Conservation (phyloP, 2,329 filamentous ascomycete genomes). For the Aciculosporium take region DNA sequence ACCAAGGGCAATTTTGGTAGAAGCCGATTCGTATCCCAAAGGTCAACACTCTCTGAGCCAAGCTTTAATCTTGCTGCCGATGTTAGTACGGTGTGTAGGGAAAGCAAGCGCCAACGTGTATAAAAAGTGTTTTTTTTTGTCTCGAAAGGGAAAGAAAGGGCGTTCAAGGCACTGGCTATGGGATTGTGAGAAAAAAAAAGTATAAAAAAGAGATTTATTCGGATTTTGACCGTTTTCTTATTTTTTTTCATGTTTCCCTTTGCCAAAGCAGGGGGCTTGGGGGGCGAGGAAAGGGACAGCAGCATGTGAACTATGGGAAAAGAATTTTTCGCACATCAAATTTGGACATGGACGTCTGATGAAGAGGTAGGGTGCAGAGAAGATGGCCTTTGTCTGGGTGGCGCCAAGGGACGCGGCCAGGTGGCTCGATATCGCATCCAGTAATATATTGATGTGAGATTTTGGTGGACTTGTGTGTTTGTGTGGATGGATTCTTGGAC, state of each 20-base stretch:
- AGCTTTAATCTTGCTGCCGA: neutral
- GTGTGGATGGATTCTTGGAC: no score
- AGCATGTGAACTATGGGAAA: neutral
- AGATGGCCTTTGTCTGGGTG: neutral
- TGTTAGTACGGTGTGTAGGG: neutral
- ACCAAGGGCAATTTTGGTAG: neutral
- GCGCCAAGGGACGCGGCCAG: neutral
- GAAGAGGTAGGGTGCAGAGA: neutral
- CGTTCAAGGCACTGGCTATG: neutral
- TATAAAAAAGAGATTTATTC: constrained; percentile 4
- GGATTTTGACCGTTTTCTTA: neutral
- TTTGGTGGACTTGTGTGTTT: neutral
- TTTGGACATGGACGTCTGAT: constrained; percentile 3
- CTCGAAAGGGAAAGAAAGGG: neutral
- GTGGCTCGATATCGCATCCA: neutral
- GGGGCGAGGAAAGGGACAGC: neutral
- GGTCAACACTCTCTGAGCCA: neutral
- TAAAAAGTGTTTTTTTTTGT: constrained; percentile 4
- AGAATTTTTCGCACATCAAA: neutral
- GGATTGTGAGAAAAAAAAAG: neutral
- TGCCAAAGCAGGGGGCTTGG: neutral
- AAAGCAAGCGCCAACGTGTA: constrained; percentile 3
- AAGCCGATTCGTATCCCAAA: neutral
- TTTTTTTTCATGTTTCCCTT: neutral
- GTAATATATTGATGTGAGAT: no score